A percentile compares a stretch with the other conserved stretches of the same genome.
Conservation (phyloP, 306 rosid genomes). For the Lathyrus oleraceus region DNA sequence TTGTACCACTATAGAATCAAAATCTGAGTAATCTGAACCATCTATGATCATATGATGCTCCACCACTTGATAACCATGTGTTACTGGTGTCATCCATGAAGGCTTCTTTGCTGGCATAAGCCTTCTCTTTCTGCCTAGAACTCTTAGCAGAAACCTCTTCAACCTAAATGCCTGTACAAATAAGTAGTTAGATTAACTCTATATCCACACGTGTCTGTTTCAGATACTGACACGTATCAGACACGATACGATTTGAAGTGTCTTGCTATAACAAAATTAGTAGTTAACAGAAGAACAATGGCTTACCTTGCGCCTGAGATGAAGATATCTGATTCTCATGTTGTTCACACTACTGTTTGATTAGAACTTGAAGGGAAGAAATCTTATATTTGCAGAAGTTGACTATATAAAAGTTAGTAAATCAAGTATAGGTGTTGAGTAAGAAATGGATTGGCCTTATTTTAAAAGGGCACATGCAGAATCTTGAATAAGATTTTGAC, state of each 20-base stretch:
- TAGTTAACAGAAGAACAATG: no score
- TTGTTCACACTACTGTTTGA: constrained; percentile 14
- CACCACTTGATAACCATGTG: constrained; percentile 65
- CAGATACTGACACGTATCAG: no score
- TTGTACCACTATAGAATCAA: constrained; percentile 68
- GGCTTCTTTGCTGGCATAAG: constrained; percentile 39
- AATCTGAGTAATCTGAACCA: constrained; percentile 42
- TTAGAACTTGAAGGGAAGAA: not conserved
- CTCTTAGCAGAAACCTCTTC: constrained; percentile 46
- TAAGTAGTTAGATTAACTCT: not conserved
- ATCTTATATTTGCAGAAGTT: not conserved
- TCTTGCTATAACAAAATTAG: no score
- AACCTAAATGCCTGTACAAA: constrained; percentile 52
- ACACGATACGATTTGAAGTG: no score
- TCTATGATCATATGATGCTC: constrained; percentile 30
- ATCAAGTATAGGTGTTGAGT: constrained; percentile 32
- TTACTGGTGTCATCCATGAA: constrained; percentile 81
- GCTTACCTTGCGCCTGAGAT: constrained; percentile 45
- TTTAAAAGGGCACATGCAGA: constrained; percentile 25
- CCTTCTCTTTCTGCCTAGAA: constrained; percentile 42
- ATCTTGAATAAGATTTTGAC: constrained; percentile 26
- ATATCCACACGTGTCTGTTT: no score
- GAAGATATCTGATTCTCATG: constrained; percentile 45
- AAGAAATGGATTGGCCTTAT: constrained; percentile 20
- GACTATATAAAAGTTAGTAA: constrained; percentile 22